These are phyloP conservation scores for Quercus gilva DNA, from an alignment of 306 rosid species.

Conservation along the genomic window DNA sequence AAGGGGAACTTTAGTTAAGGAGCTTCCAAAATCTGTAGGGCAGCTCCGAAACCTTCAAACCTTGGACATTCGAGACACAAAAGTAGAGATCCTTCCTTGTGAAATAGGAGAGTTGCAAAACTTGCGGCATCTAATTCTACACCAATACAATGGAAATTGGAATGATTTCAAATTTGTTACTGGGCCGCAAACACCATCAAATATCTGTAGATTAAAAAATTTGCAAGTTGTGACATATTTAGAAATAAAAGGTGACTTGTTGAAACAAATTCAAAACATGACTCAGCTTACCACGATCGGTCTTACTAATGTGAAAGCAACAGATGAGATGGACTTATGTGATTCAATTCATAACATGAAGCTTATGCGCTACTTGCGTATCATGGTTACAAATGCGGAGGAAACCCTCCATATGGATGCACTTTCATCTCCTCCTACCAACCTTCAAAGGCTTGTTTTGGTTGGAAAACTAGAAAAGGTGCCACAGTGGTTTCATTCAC, in stretches of 20 bases:
- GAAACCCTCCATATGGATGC: not conserved
- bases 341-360: slow-evolving; percentile 11
- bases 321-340: slow-evolving; percentile 5
- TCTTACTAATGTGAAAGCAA: not conserved
- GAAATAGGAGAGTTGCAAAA: not conserved
- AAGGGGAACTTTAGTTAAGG: not conserved
- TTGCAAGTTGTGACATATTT: not conserved
- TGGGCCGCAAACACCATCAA: not conserved
- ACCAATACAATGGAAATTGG: not conserved
- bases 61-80: not conserved
- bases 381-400: not conserved
- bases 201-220: not conserved
- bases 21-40: not conserved
- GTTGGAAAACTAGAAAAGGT: not conserved
- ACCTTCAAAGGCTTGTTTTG: not conserved
- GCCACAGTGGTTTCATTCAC: slow-evolving; percentile 1
- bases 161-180: accelerated
- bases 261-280: not conserved
- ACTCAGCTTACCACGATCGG: slow-evolving; percentile 7
- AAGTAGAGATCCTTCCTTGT: not conserved
- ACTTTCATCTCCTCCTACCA: slow-evolving; percentile 5
- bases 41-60: not conserved
- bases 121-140: not conserved
- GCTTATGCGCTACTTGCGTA: not conserved
- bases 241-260: not conserved